phyloP scores from a whole-genome alignment of 768 basidiomycete genomes.

The Hebeloma cylindrosporum region DNA sequence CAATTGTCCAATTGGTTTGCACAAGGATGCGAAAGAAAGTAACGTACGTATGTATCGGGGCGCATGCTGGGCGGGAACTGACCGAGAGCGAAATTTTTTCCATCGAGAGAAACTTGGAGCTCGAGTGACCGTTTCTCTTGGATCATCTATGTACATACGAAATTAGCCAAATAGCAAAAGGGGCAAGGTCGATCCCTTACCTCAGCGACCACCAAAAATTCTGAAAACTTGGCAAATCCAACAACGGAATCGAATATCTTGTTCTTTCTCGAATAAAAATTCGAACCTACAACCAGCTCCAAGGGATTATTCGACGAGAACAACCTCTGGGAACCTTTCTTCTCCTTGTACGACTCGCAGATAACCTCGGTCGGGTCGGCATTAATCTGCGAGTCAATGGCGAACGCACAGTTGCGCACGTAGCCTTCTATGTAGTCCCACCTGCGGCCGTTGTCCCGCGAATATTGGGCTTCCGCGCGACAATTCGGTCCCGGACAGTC shows the following conservation, averaged over 20 bases:
- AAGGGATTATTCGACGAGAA: slow-evolving; percentile 63
- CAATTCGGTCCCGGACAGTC: slow-evolving; percentile 66
- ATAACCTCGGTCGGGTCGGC: slow-evolving; percentile 87
- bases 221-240: slow-evolving; percentile 95
- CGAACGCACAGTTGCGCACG: slow-evolving; percentile 91
- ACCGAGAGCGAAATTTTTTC: slow-evolving; percentile 79
- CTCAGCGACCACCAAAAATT: slow-evolving; percentile 95
- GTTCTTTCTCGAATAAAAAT: slow-evolving; percentile 69
- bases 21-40: neutral
- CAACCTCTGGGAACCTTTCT: slow-evolving; percentile 72
- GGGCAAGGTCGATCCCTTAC: slow-evolving; percentile 42
- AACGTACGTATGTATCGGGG: slow-evolving; percentile 82
- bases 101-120: slow-evolving; percentile 92
- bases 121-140: slow-evolving; percentile 61
- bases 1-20: neutral
- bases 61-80: slow-evolving; percentile 90
- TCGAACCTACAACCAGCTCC: slow-evolving; percentile 73
- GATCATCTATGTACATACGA: slow-evolving; percentile 41
- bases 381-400: slow-evolving; percentile 71
- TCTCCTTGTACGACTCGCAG: slow-evolving; percentile 85
- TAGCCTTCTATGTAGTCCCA: slow-evolving; percentile 85
- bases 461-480: slow-evolving; percentile 72
- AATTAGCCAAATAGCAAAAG: neutral
- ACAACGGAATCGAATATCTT: slow-evolving; percentile 86
- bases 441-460: slow-evolving; percentile 69